These are phyloP conservation scores for Babesia divergens DNA, from an alignment of 169 alveolate genomes.

Conservation along the genomic window DNA sequence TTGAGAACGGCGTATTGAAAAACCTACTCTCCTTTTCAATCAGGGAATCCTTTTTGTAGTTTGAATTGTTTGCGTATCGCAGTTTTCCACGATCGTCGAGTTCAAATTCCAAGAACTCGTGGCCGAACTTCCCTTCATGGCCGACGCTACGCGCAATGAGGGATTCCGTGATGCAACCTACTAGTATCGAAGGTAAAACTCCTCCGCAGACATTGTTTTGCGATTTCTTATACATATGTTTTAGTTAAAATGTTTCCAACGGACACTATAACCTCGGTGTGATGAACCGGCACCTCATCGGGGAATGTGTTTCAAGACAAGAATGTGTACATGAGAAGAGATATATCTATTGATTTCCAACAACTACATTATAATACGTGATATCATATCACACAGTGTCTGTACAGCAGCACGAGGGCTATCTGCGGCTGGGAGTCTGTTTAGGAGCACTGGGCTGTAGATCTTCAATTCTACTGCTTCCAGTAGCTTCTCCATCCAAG, in stretches of 20 bases:
- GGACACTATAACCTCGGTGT: no score
- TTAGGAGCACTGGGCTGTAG: background rate
- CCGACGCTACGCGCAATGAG: conserved; percentile 68
- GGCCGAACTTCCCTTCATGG: conserved; percentile 90
- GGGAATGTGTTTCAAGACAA: no score
- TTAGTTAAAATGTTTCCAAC: background rate
- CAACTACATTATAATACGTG: conserved; percentile 11
- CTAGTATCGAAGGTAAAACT: conserved; percentile 64
- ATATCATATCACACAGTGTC: background rate
- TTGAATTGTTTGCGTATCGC: conserved; percentile 94
- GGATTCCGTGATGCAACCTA: conserved; percentile 3
- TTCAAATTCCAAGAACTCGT: conserved; percentile 97
- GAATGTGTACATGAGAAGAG: no score
- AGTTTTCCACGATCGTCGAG: conserved; percentile 90
- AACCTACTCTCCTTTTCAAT: conserved; percentile 92
- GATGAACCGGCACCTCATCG: no score
- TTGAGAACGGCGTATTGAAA: background rate
- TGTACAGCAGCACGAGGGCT: background rate
- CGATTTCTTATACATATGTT: background rate
- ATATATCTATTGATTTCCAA: background rate
- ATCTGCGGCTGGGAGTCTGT: conserved; percentile 10
- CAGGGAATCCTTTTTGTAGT: conserved; percentile 89
- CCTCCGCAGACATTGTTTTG: conserved; percentile 38
- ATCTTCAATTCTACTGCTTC: background rate
- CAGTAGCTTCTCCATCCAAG: conserved; percentile 12